Conservation (phyloP, 495 filamentous ascomycete species). For the Darksidea phi region DNA sequence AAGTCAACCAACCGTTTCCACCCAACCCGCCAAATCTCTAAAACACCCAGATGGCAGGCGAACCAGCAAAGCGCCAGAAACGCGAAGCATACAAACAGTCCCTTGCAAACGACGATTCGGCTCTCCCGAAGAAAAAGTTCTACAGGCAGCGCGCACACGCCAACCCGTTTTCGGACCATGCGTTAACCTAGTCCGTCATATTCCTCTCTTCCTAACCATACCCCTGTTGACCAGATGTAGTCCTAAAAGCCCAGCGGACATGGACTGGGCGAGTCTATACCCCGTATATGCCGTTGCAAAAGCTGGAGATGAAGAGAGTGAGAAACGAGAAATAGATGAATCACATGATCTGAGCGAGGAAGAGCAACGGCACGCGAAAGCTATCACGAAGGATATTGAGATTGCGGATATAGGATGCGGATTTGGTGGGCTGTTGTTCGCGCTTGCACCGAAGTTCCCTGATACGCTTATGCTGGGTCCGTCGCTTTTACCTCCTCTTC, state of each 20-base stretch:
- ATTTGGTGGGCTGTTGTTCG: slow-evolving; percentile 87
- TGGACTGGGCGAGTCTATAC: slow-evolving; percentile 88
- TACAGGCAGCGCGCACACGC: slow-evolving; percentile 96
- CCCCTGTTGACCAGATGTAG: slow-evolving; percentile 47
- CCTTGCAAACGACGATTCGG: slow-evolving; percentile 38
- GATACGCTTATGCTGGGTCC: slow-evolving; percentile 80
- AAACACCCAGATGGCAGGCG: slow-evolving; percentile 49
- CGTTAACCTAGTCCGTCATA: slow-evolving; percentile 69
- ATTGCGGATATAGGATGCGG: slow-evolving; percentile 98
- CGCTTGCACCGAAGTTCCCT: slow-evolving; percentile 76
- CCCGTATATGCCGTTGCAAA: slow-evolving; percentile 59
- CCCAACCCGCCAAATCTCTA: too few relatives aligned
- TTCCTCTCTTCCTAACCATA: slow-evolving; percentile 1
- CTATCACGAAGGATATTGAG: slow-evolving; percentile 68
- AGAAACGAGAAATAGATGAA: slow-evolving; percentile 23
- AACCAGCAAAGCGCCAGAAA: slow-evolving; percentile 66
- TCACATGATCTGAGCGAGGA: slow-evolving; percentile 22
- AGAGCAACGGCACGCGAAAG: slow-evolving; percentile 29
- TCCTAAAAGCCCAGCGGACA: slow-evolving; percentile 73
- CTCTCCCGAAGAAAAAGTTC: slow-evolving; percentile 86
- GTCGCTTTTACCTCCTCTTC: slow-evolving; percentile 32
- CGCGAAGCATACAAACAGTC: slow-evolving; percentile 68
- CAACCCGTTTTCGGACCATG: slow-evolving; percentile 95
- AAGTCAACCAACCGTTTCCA: slow-evolving; percentile 2
- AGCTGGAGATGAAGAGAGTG: slow-evolving; percentile 12